phyloP scores from a whole-genome alignment of 257 asterid genomes.

The Forsythia viridissima region DNA sequence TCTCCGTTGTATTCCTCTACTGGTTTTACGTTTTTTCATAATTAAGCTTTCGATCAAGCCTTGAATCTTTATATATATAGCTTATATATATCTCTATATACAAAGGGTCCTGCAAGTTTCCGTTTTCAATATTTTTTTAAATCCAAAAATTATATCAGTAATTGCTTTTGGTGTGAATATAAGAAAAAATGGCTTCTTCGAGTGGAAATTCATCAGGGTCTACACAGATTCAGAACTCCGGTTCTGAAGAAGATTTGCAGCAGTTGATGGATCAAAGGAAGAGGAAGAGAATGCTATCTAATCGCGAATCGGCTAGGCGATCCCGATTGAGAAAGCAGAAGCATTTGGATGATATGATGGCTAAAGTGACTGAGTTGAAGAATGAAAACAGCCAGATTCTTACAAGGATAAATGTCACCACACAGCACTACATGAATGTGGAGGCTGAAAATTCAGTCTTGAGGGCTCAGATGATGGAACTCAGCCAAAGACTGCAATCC shows the following conservation, averaged over 20 bases:
- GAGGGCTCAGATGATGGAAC: conserved; percentile 79
- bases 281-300: conserved; percentile 83
- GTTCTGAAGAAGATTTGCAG: conserved; percentile 49
- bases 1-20: conserved; percentile 90
- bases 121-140: not conserved
- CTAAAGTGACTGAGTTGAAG: conserved; percentile 49
- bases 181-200: conserved; percentile 52
- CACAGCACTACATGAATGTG: conserved; percentile 47
- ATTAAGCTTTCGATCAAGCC: conserved; percentile 2
- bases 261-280: conserved; percentile 58
- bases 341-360: conserved; percentile 70
- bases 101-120: not conserved
- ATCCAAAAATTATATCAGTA: not conserved
- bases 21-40: conserved; percentile 93
- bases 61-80: not conserved
- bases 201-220: conserved; percentile 72
- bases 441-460: conserved; percentile 77
- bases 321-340: conserved; percentile 88
- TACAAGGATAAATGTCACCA: conserved; percentile 38
- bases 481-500: conserved; percentile 66
- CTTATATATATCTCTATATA: not conserved
- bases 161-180: conserved; percentile 15
- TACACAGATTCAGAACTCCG: conserved; percentile 43
- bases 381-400: conserved; percentile 53
- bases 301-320: conserved; percentile 88